Conservation (phyloP, 1,139 yeast species). For the Saccharomyces hybrid region DNA sequence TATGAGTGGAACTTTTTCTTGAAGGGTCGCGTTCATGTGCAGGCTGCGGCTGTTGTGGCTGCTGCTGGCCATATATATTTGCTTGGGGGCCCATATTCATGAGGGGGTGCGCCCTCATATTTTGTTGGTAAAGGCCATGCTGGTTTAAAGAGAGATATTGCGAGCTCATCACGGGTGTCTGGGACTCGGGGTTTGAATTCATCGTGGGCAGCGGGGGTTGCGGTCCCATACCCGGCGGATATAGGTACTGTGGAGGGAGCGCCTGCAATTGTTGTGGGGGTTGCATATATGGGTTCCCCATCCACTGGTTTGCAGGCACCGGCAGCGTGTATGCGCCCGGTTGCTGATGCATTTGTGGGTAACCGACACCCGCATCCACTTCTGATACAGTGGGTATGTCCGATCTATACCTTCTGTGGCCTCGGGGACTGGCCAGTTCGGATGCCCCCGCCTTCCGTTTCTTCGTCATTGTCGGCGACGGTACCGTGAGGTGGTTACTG, state of each 20-base stretch:
- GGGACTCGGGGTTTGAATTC: neutral
- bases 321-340: conserved; percentile 2
- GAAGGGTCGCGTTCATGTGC: neutral
- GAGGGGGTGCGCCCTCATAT: neutral
- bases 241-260: neutral
- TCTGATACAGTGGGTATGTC: conserved; percentile 13
- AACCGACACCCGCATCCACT: conserved; percentile 1
- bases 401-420: conserved; percentile 12
- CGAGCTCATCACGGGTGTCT: neutral
- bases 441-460: conserved; percentile 5
- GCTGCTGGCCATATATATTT: conserved; percentile 1
- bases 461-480: neutral
- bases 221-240: neutral
- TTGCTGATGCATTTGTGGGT: neutral
- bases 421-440: conserved; percentile 13
- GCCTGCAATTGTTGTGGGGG: conserved; percentile 10
- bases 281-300: conserved; percentile 5
- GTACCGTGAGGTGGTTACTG: neutral
- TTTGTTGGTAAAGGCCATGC: neutral
- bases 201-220: neutral
- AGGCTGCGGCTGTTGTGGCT: neutral
- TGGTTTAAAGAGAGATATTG: neutral
- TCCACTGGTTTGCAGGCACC: conserved; percentile 7
- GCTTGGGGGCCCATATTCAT: conserved; percentile 3
- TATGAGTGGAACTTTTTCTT: conserved; percentile 10